Base-by-base conservation (phyloP, 2,329 filamentous ascomycete species). In the Penicillium olsonii region DNA sequence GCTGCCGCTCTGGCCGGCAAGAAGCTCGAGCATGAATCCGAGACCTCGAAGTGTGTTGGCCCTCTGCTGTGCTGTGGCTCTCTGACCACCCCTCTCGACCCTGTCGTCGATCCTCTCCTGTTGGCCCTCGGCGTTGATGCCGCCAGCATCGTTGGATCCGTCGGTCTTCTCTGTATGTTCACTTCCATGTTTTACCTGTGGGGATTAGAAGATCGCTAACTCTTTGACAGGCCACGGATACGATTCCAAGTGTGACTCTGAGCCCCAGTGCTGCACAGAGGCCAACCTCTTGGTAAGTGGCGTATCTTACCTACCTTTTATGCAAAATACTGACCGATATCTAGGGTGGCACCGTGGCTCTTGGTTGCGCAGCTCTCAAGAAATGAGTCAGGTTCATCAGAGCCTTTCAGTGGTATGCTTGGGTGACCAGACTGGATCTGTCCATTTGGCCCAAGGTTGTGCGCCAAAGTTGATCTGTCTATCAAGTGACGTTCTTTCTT, bases 181-280 rank as follows among this genome's bases (percentile, higher is more conserved):
- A 7, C 12, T 10, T 8, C 3, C 1, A 8, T 11, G 2, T 7
- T 0, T 12, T 24, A 8, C 6, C 15, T 24, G 6, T 12, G 9
- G 1, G 48, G 33, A 14, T 27, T 11, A 9, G 9, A 18, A 26
- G 6, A 2, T 9, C 12, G 12, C 43, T 37, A 54, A 48, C 54
- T 12, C 37, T n/a, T 14, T 9, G 10, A 29, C 33, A 68, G 65
- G 65, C 46, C 52, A 61, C 42, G 37, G 54, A 7, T 65, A 65
- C 37, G 29, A 44, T 8, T 27, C 43, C 10, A 45, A 20, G n/a
- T 68, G 65, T 45, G 6, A 35, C 10, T 45, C 52, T 11, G 47
- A 24, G 20, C 64, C 63, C 39, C 56, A 65, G 53, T 67, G 65
- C 63, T 67, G 64, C 50, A 61, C 63, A 15, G 63, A 67, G 52